A percentile compares a stretch with the other conserved stretches of the same genome.
Conservation (phyloP, 495 filamentous ascomycete species). For the Paragyromitra xinjiangensis region DNA sequence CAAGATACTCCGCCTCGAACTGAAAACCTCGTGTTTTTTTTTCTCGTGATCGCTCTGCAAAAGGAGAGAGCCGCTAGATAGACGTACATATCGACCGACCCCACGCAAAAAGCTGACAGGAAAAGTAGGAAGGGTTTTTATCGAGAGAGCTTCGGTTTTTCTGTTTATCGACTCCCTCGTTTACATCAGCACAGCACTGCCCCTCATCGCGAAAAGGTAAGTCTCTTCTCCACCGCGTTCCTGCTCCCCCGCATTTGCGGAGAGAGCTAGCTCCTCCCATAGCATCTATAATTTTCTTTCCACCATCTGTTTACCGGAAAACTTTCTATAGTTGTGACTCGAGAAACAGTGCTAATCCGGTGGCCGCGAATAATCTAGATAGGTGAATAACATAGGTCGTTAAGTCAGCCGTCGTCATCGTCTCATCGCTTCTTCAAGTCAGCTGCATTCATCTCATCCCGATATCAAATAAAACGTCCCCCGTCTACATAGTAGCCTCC, state of each 20-base stretch:
- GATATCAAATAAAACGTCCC: constrained; percentile 16
- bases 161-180: not conserved
- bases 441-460: constrained; percentile 20
- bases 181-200: constrained; percentile 28
- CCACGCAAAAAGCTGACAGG: constrained; percentile 21
- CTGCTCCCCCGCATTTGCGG: constrained; percentile 36
- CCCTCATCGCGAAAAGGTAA: constrained; percentile 23
- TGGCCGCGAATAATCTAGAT: constrained; percentile 9
- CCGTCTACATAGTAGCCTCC: not conserved
- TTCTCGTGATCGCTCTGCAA: constrained; percentile 28
- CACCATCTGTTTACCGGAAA: constrained; percentile 1
- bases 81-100: constrained; percentile 23
- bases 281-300: constrained; percentile 2
- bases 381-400: constrained; percentile 11
- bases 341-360: constrained; percentile 31
- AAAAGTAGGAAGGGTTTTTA: not conserved
- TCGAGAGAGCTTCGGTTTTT: not conserved
- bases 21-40: constrained; percentile 27
- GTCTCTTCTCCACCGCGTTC: constrained; percentile 21
- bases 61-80: constrained; percentile 11
- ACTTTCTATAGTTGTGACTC: constrained; percentile 6
- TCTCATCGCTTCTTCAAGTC: constrained; percentile 5
- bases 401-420: constrained; percentile 17
- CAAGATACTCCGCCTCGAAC: constrained; percentile 40
- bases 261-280: constrained; percentile 13